Conservation (phyloP, 495 filamentous ascomycete genomes). For the Sordaria brevicollis region DNA sequence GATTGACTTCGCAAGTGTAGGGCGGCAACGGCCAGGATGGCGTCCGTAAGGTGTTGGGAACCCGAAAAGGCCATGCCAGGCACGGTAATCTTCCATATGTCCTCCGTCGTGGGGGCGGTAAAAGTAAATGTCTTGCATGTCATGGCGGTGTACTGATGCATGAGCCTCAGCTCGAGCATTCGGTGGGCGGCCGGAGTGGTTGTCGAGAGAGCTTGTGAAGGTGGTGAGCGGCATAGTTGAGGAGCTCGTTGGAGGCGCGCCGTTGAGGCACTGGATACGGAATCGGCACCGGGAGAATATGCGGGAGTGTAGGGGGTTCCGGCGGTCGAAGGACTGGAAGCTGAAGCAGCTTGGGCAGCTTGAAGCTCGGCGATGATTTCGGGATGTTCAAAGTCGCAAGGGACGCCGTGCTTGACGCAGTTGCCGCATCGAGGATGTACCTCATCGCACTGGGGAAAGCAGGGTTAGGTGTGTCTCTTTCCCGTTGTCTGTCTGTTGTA, state of each 20-base stretch:
- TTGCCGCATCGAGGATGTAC: slow-evolving; percentile 51
- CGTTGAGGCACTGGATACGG: slow-evolving; percentile 20
- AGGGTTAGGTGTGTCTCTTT: background rate
- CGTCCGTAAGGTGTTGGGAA: slow-evolving; percentile 42
- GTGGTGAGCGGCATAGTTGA: slow-evolving; percentile 28
- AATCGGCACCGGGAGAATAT: slow-evolving; percentile 7
- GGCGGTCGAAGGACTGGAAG: slow-evolving; percentile 8
- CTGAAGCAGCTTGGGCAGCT: slow-evolving; percentile 8
- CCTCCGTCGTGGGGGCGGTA: slow-evolving; percentile 34
- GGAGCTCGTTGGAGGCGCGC: slow-evolving; percentile 23
- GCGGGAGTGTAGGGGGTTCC: slow-evolving; percentile 20
- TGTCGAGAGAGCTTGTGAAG: slow-evolving; percentile 23
- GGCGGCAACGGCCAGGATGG: slow-evolving; percentile 46
- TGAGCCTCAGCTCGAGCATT: slow-evolving; percentile 40
- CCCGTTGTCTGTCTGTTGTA: background rate
- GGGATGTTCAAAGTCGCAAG: slow-evolving; percentile 49
- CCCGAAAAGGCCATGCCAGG: slow-evolving; percentile 43
- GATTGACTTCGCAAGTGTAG: slow-evolving; percentile 39
- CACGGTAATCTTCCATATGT: slow-evolving; percentile 45
- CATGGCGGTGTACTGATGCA: slow-evolving; percentile 44
- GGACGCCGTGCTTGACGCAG: slow-evolving; percentile 52
- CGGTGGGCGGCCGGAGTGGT: slow-evolving; percentile 31
- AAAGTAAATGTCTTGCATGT: slow-evolving; percentile 44
- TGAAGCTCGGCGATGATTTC: slow-evolving; percentile 26
- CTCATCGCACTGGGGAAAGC: slow-evolving; percentile 45